Evolutionary conservation across 495 filamentous ascomycete species (phyloP).

Genomic region (Annulohypoxylon maeteangense): DNA sequence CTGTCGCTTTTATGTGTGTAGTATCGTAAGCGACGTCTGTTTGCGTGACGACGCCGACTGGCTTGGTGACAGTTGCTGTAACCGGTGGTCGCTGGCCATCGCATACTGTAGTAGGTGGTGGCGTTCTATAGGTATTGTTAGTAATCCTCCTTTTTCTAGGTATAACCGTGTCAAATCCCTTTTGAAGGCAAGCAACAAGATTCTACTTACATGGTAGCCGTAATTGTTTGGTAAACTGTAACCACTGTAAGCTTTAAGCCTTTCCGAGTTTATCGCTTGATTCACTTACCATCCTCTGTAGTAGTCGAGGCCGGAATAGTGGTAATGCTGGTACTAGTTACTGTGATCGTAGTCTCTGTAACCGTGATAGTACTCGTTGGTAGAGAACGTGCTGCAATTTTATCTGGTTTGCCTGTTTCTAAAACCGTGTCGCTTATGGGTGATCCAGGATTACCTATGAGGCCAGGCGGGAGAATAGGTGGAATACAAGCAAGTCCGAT

Average conservation of each 20-base stretch:
- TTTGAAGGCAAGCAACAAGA: not conserved
- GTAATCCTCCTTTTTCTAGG: not conserved
- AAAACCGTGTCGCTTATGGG: slow-evolving; percentile 18
- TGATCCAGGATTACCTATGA: not conserved
- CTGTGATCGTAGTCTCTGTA: slow-evolving; percentile 56
- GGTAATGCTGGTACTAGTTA: slow-evolving; percentile 52
- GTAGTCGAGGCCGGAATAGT: slow-evolving; percentile 49
- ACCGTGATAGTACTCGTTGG: slow-evolving; percentile 51
- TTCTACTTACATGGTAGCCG: slow-evolving; percentile 53
- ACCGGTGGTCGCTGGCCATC: slow-evolving; percentile 42
- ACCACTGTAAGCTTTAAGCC: slow-evolving; percentile 13
- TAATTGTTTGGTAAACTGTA: slow-evolving; percentile 51
- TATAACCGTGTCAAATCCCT: not conserved
- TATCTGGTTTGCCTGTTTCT: slow-evolving; percentile 19
- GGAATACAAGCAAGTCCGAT: slow-evolving; percentile 37
- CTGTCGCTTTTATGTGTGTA: slow-evolving; percentile 50
- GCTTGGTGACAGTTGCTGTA: slow-evolving; percentile 50
- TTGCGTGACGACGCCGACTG: slow-evolving; percentile 47
- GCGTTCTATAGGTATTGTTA: slow-evolving; percentile 46
- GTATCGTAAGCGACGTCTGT: slow-evolving; percentile 54
- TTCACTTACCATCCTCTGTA: slow-evolving; percentile 52
- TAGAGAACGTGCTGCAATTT: slow-evolving; percentile 38
- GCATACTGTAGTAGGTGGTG: slow-evolving; percentile 53
- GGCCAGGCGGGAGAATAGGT: slow-evolving; percentile 3
- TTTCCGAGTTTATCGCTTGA: not conserved